Evolutionary conservation across 2,329 filamentous ascomycete species (phyloP), one percentile per base, ranked within the genome.

Genomic region (Fusarium verrucosum): DNA sequence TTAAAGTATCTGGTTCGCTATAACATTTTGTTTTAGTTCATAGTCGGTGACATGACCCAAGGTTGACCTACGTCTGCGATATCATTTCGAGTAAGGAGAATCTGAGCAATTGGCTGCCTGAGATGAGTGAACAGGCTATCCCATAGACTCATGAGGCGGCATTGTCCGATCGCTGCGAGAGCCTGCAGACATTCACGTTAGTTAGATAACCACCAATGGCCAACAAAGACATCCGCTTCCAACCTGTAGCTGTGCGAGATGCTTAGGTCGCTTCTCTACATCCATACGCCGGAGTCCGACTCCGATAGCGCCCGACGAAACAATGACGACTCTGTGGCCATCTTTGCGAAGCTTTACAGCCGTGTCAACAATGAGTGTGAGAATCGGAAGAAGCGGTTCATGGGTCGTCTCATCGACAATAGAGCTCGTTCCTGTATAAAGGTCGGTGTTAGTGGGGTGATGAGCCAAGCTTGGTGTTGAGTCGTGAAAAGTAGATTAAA

Each of bases 351-450:
- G 83, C 73, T 89, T 91, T 50, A 94, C 90, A 14, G 92, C 93
- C 19, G 95, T 98, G 79, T 98, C 93, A 66, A 98, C 95, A 67
- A 99, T 97, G 59, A 94, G 83, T 60, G 91, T 94, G 54, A 99
- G 82, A 69, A 93, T 96, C 6, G 94, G 95, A 35, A 99, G 85
- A 32, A 97, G 86, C 5, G 95, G 95, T 74, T 97, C 92, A 79
- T 97, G 95, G 20, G 92, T 96, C 75, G 89, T 91, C 77, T 99
- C 95, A 79, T 98, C 92, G 66, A 99, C 94, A 70, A 99, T 98
- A n/a, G 95, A 98, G 78, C 93, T 97, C 42, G 95, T 98, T 72
- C 95, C 95, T 99, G 70, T 98, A 70, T 60, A 58, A 54, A 49
- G 22, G 36, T 8, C 11, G 19, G 55, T 66, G 65, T 74, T 64